Conservation (phyloP, 805 yeast species). For the Kregervanrija pseudodelftensis region DNA sequence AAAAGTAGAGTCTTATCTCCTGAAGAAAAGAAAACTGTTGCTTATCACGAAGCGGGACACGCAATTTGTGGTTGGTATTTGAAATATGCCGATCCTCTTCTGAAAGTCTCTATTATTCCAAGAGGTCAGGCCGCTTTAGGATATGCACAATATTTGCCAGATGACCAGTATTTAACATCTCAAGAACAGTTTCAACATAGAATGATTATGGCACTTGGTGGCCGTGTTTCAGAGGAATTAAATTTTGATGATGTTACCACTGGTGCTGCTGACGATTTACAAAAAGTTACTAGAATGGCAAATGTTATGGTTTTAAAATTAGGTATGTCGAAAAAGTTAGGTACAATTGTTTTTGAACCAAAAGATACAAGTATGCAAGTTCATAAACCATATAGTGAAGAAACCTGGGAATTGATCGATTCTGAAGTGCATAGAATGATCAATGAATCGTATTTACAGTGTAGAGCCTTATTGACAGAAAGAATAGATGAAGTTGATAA, state of each 20-base stretch:
- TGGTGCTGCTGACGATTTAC: slow-evolving; percentile 95
- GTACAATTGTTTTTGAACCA: slow-evolving; percentile 74
- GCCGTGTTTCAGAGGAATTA: slow-evolving; percentile 92
- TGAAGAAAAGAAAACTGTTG: slow-evolving; percentile 84
- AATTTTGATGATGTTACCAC: slow-evolving; percentile 89
- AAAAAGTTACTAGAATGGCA: slow-evolving; percentile 92
- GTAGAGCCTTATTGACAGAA: slow-evolving; percentile 60
- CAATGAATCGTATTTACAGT: slow-evolving; percentile 63
- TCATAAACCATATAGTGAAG: slow-evolving; percentile 80
- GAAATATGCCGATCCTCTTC: slow-evolving; percentile 83
- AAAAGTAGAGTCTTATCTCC: slow-evolving; percentile 77
- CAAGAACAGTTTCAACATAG: slow-evolving; percentile 71
- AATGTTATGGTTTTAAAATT: slow-evolving; percentile 84
- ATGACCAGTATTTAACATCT: slow-evolving; percentile 76
- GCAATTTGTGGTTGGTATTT: slow-evolving; percentile 98
- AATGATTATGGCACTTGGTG: slow-evolving; percentile 96
- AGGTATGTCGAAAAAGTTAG: slow-evolving; percentile 87
- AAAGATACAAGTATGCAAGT: slow-evolving; percentile 45
- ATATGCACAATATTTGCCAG: slow-evolving; percentile 94
- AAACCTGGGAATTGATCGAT: slow-evolving; percentile 76
- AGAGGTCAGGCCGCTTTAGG: slow-evolving; percentile 97
- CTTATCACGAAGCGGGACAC: slow-evolving; percentile 98
- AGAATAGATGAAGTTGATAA: slow-evolving; percentile 70
- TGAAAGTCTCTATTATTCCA: slow-evolving; percentile 94
- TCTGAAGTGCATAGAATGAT: slow-evolving; percentile 75